phyloP scores from a whole-genome alignment of 352 stramenopile species.

The Globisporangium recalcitrans region DNA sequence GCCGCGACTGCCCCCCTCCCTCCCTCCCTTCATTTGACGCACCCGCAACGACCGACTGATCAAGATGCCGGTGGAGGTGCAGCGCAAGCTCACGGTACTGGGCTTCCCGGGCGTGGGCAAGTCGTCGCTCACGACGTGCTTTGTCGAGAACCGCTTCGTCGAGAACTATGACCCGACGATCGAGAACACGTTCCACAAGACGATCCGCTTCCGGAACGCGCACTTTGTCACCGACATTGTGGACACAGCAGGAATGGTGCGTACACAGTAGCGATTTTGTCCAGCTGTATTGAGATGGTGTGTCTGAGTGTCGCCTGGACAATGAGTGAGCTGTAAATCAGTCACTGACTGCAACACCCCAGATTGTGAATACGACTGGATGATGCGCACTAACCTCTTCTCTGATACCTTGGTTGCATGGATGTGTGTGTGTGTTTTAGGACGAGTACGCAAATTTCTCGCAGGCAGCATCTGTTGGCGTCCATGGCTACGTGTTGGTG shows the following conservation, averaged over 20 bases:
- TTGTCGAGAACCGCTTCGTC: constrained; percentile 91
- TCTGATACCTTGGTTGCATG: no score
- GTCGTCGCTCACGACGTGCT: constrained; percentile 92
- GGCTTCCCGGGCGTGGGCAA: constrained; percentile 94
- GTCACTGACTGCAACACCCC: not conserved
- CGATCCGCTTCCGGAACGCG: constrained; percentile 93
- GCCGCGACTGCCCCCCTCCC: no score
- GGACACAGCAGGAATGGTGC: constrained; percentile 94
- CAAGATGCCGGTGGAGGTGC: constrained; percentile 88
- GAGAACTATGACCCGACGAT: constrained; percentile 96
- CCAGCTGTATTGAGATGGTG: not conserved
- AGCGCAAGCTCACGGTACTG: constrained; percentile 94
- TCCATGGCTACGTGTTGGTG: constrained; percentile 94
- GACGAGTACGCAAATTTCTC: constrained; percentile 96
- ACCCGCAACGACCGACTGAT: not conserved
- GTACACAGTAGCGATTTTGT: not conserved
- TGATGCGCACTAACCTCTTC: not conserved
- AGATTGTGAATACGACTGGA: no score
- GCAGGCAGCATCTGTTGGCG: constrained; percentile 92
- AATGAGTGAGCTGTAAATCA: not conserved
- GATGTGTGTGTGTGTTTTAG: constrained; percentile 26
- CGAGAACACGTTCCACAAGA: constrained; percentile 96
- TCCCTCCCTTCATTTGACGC: not conserved
- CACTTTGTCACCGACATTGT: constrained; percentile 97
- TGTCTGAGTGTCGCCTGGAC: constrained; percentile 2